Base-by-base conservation (phyloP, 2,329 filamentous ascomycete species). In the Aspergillus fumigatiaffinis region DNA sequence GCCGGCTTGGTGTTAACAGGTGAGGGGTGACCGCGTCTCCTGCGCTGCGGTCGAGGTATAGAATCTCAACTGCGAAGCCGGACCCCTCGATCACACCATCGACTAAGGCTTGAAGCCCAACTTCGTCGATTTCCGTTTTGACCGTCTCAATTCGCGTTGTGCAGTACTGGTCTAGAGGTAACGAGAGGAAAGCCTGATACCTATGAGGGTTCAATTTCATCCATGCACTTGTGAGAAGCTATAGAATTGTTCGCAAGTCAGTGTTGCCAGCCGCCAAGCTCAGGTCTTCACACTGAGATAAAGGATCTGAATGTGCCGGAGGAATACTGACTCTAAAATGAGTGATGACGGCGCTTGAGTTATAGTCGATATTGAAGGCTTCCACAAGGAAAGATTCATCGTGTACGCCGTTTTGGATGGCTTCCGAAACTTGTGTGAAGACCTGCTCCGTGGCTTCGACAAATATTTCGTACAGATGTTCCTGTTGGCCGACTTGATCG, bases 41-140 rank as follows among this genome's bases (percentile, higher is more conserved):
- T 49, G 86, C 80, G 67, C 90, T 96, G 65, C 91, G 86, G 71
- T 97, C 94, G 8, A 99, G 84, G 71, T 97, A 97, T 54, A 91
- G 86, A 60, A 97, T 90, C 70, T 97, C 91, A 21, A 97, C 84
- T 4, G 87, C 86, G 61, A 97, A 85, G 17, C 87, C 86, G 51
- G 87, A 87, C 7, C 89, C 90, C 68, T 90, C 88, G 61, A 97
- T 84, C 3, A 97, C 81, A 26, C 91, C 84, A 61, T 93, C 87
- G 60, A 88, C 84, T 51, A 97, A 79, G 2, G 91, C 85, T 58
- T 85, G 85, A 60, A 97, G 82, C 47, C 91, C 90, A n/a, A 96
- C 79, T 66, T 97, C 87, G 65, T 99, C 94, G 61, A 97, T 96
- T 76, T 97, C 93, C 52, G 87, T 85, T 64, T 87, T 84, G 17